A percentile compares a stretch with the other conserved stretches of the same genome.
Conservation (phyloP, 371 early-diverging fungal species). For the Apophysomyces sp. region DNA sequence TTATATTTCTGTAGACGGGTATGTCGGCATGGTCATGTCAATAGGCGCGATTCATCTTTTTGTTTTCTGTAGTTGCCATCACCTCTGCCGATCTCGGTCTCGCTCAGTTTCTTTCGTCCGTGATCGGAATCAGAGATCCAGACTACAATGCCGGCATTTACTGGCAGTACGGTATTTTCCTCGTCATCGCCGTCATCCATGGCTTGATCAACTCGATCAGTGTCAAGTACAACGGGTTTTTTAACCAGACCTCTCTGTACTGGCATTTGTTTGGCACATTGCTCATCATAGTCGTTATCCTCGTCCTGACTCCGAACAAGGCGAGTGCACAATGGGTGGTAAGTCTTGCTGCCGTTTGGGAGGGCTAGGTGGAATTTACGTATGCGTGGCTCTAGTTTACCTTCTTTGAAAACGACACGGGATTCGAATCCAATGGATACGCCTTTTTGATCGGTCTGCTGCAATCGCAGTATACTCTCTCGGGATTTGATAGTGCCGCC, state of each 20-base stretch:
- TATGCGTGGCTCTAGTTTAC: conserved; percentile 22
- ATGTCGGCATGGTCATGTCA: neutral
- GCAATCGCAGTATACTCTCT: conserved; percentile 52
- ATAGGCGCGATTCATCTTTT: neutral
- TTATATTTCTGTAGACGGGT: conserved; percentile 19
- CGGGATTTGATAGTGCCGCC: conserved; percentile 70
- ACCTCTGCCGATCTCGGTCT: conserved; percentile 55
- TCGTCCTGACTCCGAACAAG: conserved; percentile 50
- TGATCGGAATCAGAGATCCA: conserved; percentile 38
- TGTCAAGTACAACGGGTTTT: conserved; percentile 47
- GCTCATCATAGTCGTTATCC: conserved; percentile 53
- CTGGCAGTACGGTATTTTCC: conserved; percentile 41
- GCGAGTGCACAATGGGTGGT: conserved; percentile 46
- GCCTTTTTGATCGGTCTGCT: conserved; percentile 40
- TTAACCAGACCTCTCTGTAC: conserved; percentile 57
- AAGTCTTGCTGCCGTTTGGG: neutral
- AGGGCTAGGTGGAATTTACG: too few species aligned
- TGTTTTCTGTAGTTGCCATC: conserved; percentile 38
- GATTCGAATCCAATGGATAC: conserved; percentile 29
- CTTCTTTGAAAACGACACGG: conserved; percentile 39
- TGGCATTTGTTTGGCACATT: conserved; percentile 60
- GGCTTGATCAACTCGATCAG: conserved; percentile 58
- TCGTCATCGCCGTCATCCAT: conserved; percentile 47
- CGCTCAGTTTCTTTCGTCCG: conserved; percentile 47
- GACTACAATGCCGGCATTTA: conserved; percentile 38